Base-by-base conservation (phyloP, 768 basidiomycete genomes). In the Rhodotorula toruloides region DNA sequence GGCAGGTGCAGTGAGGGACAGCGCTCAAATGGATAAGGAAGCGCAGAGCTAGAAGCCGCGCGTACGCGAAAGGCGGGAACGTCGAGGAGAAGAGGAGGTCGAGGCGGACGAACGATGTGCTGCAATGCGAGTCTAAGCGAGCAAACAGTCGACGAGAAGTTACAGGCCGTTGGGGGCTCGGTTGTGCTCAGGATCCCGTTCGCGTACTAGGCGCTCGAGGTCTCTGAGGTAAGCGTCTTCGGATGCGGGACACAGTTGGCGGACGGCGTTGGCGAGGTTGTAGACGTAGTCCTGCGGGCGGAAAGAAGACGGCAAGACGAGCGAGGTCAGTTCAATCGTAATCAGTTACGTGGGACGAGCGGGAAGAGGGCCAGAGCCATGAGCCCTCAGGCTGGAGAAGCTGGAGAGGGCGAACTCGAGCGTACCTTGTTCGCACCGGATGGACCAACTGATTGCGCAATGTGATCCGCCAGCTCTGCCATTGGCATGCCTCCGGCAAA, bases 341-440 rank as follows among this genome's bases (percentile, higher is more conserved):
- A n/a, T n/a, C n/a, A n/a, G n/a, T n/a, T n/a, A n/a, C n/a, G n/a
- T n/a, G n/a, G n/a, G n/a, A n/a, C 16, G 25, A n/a, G 19, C 19
- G 37, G 34, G 42, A 14, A 46, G 43, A 13, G 19, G 5, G 59
- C 6, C 22, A 42, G 54, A 12, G n/a, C n/a, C n/a, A n/a, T n/a
- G n/a, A n/a, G n/a, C n/a, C n/a, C n/a, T n/a, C n/a, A n/a, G n/a
- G n/a, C n/a, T n/a, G n/a, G n/a, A n/a, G n/a, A n/a, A n/a, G n/a
- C n/a, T n/a, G n/a, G n/a, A n/a, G n/a, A n/a, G n/a, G n/a, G n/a
- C n/a, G n/a, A n/a, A n/a, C n/a, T n/a, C n/a, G 5, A 27, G 27
- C 76, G 37, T 42, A 88, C 91, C 81, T 91, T 93, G 80, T 98
- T 98, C 4, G 80, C 83, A 1, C 93, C 93, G 0, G 92, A 96